Conservation (phyloP, 2,329 filamentous ascomycete species). For the Fusarium sp. region DNA sequence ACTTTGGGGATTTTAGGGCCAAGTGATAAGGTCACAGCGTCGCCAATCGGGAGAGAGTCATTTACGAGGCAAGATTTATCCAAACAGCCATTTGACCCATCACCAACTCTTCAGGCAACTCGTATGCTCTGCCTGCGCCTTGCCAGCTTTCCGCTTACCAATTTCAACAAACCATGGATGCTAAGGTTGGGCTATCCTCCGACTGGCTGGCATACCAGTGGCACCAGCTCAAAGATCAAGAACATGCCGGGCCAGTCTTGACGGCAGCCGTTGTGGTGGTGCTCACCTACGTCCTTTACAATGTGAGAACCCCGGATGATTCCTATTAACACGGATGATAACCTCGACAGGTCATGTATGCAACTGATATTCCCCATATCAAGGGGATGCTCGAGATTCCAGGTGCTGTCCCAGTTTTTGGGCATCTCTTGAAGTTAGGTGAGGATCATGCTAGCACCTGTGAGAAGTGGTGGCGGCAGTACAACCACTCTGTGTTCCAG, state of each 20-base stretch:
- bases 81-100: not conserved
- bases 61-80: not conserved
- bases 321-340: not conserved
- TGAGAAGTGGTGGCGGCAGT: constrained; percentile 63
- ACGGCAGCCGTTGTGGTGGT: not conserved
- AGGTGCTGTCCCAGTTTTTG: constrained; percentile 71
- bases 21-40: not conserved
- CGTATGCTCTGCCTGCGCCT: not conserved
- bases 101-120: not conserved
- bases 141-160: not conserved
- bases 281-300: constrained; percentile 2
- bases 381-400: constrained; percentile 74
- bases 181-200: not conserved
- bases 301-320: not conserved
- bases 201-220: not conserved
- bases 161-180: not conserved
- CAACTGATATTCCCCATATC: constrained; percentile 72
- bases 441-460: constrained; percentile 69
- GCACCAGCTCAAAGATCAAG: not conserved
- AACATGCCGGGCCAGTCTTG: not conserved
- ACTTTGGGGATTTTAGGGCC: not conserved
- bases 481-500: constrained; percentile 53
- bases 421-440: constrained; percentile 73
- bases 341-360: constrained; percentile 50
- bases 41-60: not conserved